phyloP scores from a whole-genome alignment of 2,329 filamentous ascomycete genomes.

The Blastomyces silverae region DNA sequence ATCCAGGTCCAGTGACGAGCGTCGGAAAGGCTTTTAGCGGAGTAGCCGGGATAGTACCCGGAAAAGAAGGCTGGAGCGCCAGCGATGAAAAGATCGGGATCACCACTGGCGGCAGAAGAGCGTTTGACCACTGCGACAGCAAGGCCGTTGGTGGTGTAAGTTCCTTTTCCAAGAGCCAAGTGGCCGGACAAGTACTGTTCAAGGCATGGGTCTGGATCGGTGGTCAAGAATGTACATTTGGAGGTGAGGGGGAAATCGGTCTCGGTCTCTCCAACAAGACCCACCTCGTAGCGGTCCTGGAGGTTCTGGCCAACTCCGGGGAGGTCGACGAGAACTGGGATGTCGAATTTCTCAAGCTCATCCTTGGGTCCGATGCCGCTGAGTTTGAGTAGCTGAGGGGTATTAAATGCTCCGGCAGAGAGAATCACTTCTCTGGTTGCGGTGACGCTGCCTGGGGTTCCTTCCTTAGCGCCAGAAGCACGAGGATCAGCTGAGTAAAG shows the following conservation, averaged over 20 bases:
- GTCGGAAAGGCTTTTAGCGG: constrained; percentile 35
- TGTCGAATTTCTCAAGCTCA: constrained; percentile 48
- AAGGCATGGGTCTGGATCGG: constrained; percentile 39
- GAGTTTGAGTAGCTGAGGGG: constrained; percentile 57
- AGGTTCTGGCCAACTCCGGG: constrained; percentile 58
- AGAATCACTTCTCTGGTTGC: constrained; percentile 42
- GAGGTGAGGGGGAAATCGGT: constrained; percentile 31
- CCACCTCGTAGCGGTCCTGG: constrained; percentile 55
- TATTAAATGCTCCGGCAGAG: constrained; percentile 53
- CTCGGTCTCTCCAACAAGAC: constrained; percentile 42
- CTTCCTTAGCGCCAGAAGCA: constrained; percentile 24
- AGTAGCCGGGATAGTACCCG: constrained; percentile 52
- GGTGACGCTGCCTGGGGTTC: constrained; percentile 36
- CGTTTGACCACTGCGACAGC: constrained; percentile 44
- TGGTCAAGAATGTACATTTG: constrained; percentile 30
- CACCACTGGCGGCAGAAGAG: constrained; percentile 37
- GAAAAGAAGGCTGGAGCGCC: constrained; percentile 51
- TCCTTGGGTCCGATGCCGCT: constrained; percentile 52
- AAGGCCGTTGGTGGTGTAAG: constrained; percentile 46
- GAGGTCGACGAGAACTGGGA: constrained; percentile 48
- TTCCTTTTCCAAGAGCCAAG: constrained; percentile 28
- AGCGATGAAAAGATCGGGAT: constrained; percentile 51
- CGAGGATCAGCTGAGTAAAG: constrained; percentile 44
- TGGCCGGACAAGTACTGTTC: constrained; percentile 35
- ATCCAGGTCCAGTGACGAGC: constrained; percentile 43